Conservation (phyloP, 2,329 filamentous ascomycete genomes). For the Fusarium chuoi region DNA sequence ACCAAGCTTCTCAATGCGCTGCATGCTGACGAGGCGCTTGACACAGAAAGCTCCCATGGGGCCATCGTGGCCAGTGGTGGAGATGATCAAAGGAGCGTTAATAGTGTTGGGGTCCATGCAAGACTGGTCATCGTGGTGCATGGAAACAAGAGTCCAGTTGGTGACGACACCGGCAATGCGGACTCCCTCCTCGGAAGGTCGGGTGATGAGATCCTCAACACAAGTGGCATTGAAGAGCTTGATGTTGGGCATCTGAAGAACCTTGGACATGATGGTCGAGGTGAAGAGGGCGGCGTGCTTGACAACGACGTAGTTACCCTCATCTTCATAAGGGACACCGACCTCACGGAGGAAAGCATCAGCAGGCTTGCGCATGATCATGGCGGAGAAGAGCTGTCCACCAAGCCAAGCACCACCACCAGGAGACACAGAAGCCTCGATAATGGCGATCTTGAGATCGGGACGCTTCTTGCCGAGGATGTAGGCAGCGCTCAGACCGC, state of each 20-base stretch:
- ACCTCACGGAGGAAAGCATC: conserved; percentile 85
- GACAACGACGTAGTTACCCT: conserved; percentile 88
- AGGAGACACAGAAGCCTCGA: conserved; percentile 88
- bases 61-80: conserved; percentile 89
- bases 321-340: conserved; percentile 87
- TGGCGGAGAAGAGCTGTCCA: conserved; percentile 92
- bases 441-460: conserved; percentile 90
- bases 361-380: conserved; percentile 94
- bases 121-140: conserved; percentile 88
- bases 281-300: conserved; percentile 96
- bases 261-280: conserved; percentile 84
- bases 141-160: conserved; percentile 93
- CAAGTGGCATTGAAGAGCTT: conserved; percentile 97
- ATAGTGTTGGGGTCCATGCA: conserved; percentile 99
- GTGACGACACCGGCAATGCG: conserved; percentile 90
- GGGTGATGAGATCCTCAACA: conserved; percentile 93
- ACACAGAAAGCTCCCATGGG: conserved; percentile 92
- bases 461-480: conserved; percentile 84
- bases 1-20: conserved; percentile 81
- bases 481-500: conserved; percentile 86
- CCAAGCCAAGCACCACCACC: conserved; percentile 93
- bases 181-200: conserved; percentile 66
- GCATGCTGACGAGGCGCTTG: conserved; percentile 92
- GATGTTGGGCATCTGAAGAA: conserved; percentile 86
- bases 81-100: conserved; percentile 89